Percentiles rank a stretch among this genome's conserved stretches.
Conservation (phyloP, 371 early-diverging fungal species). For the Syncephalastrum sp. region DNA sequence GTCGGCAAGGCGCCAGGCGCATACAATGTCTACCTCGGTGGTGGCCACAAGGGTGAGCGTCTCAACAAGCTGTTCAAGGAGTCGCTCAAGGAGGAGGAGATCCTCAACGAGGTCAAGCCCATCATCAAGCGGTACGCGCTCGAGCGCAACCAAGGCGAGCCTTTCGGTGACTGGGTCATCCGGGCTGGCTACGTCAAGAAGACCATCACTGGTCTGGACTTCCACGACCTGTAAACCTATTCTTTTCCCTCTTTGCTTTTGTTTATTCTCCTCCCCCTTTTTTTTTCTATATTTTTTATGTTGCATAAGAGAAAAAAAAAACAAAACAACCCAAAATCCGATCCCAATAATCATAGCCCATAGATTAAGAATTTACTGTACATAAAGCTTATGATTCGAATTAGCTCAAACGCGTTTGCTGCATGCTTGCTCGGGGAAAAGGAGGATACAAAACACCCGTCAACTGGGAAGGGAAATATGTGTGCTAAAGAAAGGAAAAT, state of each 20-base stretch:
- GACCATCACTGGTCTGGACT: constrained; percentile 73
- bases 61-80: constrained; percentile 90
- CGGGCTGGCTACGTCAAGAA: constrained; percentile 85
- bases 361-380: too few species aligned
- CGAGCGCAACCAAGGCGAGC: constrained; percentile 73
- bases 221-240: constrained; percentile 60
- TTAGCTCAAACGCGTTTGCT: too few species aligned
- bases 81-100: constrained; percentile 83
- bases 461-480: too few species aligned
- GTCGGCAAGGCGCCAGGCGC: constrained; percentile 94
- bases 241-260: background rate
- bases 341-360: too few species aligned
- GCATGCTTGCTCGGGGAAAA: too few species aligned
- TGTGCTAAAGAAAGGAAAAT: too few species aligned
- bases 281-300: constrained; percentile 9
- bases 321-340: too few species aligned
- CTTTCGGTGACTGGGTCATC: constrained; percentile 93
- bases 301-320: constrained; percentile 1
- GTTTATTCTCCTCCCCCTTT: background rate
- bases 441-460: too few species aligned
- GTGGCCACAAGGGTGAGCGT: constrained; percentile 83
- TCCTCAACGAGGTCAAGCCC: constrained; percentile 70
- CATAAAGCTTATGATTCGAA: too few species aligned
- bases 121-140: constrained; percentile 79
- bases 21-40: constrained; percentile 95